Evolutionary conservation across 1,139 yeast genomes (phyloP).

Genomic region (Lodderomyces elongisporus): DNA sequence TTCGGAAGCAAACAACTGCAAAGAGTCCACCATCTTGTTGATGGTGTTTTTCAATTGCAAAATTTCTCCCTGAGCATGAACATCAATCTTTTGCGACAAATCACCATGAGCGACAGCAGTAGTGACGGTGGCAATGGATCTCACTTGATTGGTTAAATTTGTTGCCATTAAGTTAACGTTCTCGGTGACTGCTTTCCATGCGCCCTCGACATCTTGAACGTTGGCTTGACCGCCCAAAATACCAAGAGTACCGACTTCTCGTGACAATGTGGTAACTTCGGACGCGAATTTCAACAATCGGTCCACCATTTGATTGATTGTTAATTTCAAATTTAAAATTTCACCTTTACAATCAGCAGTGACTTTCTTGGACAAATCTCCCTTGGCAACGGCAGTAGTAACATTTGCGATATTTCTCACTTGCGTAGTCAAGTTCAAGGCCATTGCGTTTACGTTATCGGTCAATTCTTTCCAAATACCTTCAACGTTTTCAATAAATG

Average conservation of each 20-base stretch:
- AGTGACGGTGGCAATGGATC: conserved; percentile 86
- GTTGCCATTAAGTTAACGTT: conserved; percentile 89
- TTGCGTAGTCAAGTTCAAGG: conserved; percentile 77
- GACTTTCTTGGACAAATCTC: conserved; percentile 79
- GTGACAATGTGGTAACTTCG: conserved; percentile 80
- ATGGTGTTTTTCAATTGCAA: conserved; percentile 74
- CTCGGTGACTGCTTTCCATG: conserved; percentile 89
- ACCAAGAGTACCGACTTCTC: conserved; percentile 89
- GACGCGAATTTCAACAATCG: conserved; percentile 83
- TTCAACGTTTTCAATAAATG: conserved; percentile 75
- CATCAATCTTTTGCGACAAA: conserved; percentile 79
- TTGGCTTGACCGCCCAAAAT: conserved; percentile 88
- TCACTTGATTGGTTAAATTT: conserved; percentile 80
- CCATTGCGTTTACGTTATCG: conserved; percentile 90
- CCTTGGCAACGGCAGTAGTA: conserved; percentile 89
- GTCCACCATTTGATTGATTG: conserved; percentile 85
- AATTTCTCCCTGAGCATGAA: conserved; percentile 85
- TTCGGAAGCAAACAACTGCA: conserved; percentile 82
- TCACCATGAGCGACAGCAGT: conserved; percentile 94
- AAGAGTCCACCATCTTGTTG: conserved; percentile 87
- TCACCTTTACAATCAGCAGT: conserved; percentile 90
- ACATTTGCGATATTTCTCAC: conserved; percentile 88
- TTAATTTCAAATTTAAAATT: conserved; percentile 71
- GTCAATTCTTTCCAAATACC: conserved; percentile 90
- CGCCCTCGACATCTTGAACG: conserved; percentile 89